Conservation (phyloP, 73 alveolate genomes). For the Effrenium voratum region DNA sequence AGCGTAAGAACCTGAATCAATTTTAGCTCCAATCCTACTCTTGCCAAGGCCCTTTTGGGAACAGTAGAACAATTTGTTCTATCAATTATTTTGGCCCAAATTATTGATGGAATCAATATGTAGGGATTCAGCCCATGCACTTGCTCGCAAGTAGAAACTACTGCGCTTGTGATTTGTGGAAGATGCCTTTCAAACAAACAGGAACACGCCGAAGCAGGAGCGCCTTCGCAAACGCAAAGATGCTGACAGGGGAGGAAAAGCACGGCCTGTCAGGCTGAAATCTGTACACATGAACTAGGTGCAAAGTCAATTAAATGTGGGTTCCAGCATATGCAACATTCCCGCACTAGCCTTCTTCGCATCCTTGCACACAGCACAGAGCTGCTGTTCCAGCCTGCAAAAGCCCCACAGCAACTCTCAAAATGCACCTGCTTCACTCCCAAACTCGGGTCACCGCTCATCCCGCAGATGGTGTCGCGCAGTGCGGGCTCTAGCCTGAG, state of each 20-base stretch:
- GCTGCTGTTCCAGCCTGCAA: conserved; percentile 81
- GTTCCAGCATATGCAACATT: too few relatives aligned
- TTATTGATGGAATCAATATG: too few relatives aligned
- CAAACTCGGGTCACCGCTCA: conserved; percentile 21
- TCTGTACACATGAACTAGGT: background rate
- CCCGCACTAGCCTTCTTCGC: conserved; percentile 54
- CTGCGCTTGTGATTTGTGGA: too few relatives aligned
- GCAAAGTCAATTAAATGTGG: background rate
- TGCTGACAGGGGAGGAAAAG: conserved; percentile 90
- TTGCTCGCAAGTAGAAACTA: too few relatives aligned
- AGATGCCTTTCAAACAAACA: background rate
- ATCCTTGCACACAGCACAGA: conserved; percentile 90
- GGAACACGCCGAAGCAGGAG: background rate
- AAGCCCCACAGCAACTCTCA: background rate
- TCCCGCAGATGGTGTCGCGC: conserved; percentile 82
- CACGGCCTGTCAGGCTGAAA: conserved; percentile 11
- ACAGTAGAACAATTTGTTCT: too few relatives aligned
- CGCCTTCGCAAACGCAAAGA: conserved; percentile 88
- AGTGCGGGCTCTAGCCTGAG: conserved; percentile 54
- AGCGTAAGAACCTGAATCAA: too few relatives aligned
- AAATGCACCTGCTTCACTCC: background rate
- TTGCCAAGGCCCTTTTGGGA: too few relatives aligned
- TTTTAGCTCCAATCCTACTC: too few relatives aligned
- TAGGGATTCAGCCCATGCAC: too few relatives aligned
- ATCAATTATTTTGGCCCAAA: too few relatives aligned